Evolutionary conservation across 257 asterid genomes (phyloP).

Genomic region (Leonotis leonurus): DNA sequence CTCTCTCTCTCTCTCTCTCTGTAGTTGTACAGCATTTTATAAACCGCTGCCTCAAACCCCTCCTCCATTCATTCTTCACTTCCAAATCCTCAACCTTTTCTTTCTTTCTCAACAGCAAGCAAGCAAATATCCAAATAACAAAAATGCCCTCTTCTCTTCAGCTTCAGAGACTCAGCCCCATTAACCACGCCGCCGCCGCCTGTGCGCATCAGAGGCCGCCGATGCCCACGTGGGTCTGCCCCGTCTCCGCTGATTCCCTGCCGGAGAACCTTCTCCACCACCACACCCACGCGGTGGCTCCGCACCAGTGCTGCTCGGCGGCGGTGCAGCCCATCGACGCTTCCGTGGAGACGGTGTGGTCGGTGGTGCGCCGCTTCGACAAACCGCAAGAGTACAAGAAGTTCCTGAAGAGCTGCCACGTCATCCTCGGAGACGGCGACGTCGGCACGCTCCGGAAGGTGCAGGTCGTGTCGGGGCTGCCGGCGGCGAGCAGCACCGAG

Average conservation of each 20-base stretch:
- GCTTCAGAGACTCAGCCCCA: slow-evolving; percentile 37
- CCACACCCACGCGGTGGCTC: slow-evolving; percentile 58
- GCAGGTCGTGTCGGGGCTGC: slow-evolving; percentile 68
- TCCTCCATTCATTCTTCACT: neutral
- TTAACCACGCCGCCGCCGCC: slow-evolving; percentile 11
- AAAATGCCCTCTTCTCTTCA: slow-evolving; percentile 61
- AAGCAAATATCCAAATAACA: too few species aligned
- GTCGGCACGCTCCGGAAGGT: slow-evolving; percentile 79
- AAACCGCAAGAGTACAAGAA: slow-evolving; percentile 73
- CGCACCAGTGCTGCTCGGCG: slow-evolving; percentile 68
- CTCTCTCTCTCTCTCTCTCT: slow-evolving; percentile 8
- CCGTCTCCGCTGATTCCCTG: slow-evolving; percentile 24
- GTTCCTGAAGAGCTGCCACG: slow-evolving; percentile 68
- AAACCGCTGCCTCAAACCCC: slow-evolving; percentile 5
- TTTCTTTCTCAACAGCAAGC: too few species aligned
- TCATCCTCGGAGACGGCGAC: slow-evolving; percentile 55
- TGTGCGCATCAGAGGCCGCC: slow-evolving; percentile 27
- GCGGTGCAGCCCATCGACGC: slow-evolving; percentile 50
- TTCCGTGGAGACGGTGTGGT: slow-evolving; percentile 61
- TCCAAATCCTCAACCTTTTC: neutral
- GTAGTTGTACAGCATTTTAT: slow-evolving; percentile 2
- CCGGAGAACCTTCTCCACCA: slow-evolving; percentile 43
- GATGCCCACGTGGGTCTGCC: slow-evolving; percentile 30
- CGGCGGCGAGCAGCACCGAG: slow-evolving; percentile 70
- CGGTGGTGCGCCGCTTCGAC: slow-evolving; percentile 74